Base-by-base conservation (phyloP, 2,329 filamentous ascomycete genomes). In the Periglandula ipomoeae region DNA sequence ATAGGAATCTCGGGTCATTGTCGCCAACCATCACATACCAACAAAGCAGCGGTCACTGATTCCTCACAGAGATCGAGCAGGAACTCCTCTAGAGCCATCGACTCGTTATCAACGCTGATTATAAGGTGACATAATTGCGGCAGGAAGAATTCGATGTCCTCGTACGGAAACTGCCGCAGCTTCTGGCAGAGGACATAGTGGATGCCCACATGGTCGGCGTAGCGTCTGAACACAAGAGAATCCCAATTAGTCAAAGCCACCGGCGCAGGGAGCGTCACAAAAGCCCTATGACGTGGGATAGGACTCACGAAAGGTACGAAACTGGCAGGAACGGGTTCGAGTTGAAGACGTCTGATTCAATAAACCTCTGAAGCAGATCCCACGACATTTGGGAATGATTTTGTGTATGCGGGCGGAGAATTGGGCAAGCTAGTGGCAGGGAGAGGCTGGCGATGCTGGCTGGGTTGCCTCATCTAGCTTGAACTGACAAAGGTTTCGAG, bases 271-370 rank as follows among this genome's bases (percentile, higher is more conserved):
- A 48, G 27, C 17, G 40, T 15, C 27, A 47, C 27, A 6, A 17
- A n/a, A n/a, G 9, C 10, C 42, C 6, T 24, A 13, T 24, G 19
- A 34, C 13, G 9, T 19, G 22, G 32, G 2, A n/a, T 20, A 46
- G 53, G 52, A 74, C 84, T 79, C 75, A 91, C 87, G 87, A 87
- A 63, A 93, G 81, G 70, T 93, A 93, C 56, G 87, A 88, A 65
- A 93, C 87, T 53, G 87, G 85, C 68, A 93, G 82, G 68, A 89
- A 91, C 55, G 88, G 87, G 70, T 91, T 85, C 71, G 87, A 84
- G 74, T 90, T 91, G 78, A 93, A 93, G 75, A 93, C 86, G 76
- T 93, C 87, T 74, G 85, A 89, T 78, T 91, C 87, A 74, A 93
- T 82, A 80, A 91, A 90, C 70, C 87, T 82, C 76, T 88, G 85